A percentile compares a stretch with the other conserved stretches of the same genome.
phyloP scores from a whole-genome alignment of 2,329 filamentous ascomycete species.

The Penicillium freii region DNA sequence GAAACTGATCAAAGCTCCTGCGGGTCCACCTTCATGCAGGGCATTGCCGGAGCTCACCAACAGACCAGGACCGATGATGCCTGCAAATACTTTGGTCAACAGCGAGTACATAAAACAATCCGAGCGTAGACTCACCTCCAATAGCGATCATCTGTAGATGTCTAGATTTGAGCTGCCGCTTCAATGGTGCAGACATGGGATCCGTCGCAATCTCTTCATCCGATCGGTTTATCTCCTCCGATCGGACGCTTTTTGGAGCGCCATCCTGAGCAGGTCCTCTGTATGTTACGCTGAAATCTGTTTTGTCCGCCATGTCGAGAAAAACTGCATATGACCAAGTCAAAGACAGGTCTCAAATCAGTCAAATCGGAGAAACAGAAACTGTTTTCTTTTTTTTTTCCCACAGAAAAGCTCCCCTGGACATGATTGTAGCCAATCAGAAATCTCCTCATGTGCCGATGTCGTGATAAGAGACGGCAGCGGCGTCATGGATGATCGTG shows the following conservation, averaged over 20 bases:
- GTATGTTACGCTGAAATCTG: slow-evolving; percentile 5
- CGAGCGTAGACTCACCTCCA: slow-evolving; percentile 56
- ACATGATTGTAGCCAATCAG: background rate
- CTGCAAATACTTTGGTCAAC: slow-evolving; percentile 23
- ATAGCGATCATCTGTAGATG: slow-evolving; percentile 66
- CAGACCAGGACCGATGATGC: slow-evolving; percentile 66
- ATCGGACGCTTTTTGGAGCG: slow-evolving; percentile 4
- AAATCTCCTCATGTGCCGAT: slow-evolving; percentile 20
- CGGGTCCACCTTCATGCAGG: slow-evolving; percentile 66
- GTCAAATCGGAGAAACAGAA: background rate
- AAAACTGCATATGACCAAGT: background rate
- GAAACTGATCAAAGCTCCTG: slow-evolving; percentile 71
- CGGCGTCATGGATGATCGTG: slow-evolving; percentile 1
- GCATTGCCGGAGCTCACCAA: slow-evolving; percentile 71
- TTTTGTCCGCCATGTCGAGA: slow-evolving; percentile 8
- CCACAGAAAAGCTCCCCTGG: background rate
- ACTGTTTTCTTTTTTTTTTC: background rate
- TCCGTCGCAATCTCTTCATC: slow-evolving; percentile 12
- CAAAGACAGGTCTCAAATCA: background rate
- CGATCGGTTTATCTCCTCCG: background rate
- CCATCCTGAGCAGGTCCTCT: slow-evolving; percentile 2
- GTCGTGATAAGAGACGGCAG: slow-evolving; percentile 23
- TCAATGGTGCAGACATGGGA: slow-evolving; percentile 29
- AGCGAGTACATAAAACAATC: background rate
- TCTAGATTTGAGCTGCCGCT: slow-evolving; percentile 52